phyloP scores from a whole-genome alignment of 31 red algal species.

The Asparagopsis taxiformis region DNA sequence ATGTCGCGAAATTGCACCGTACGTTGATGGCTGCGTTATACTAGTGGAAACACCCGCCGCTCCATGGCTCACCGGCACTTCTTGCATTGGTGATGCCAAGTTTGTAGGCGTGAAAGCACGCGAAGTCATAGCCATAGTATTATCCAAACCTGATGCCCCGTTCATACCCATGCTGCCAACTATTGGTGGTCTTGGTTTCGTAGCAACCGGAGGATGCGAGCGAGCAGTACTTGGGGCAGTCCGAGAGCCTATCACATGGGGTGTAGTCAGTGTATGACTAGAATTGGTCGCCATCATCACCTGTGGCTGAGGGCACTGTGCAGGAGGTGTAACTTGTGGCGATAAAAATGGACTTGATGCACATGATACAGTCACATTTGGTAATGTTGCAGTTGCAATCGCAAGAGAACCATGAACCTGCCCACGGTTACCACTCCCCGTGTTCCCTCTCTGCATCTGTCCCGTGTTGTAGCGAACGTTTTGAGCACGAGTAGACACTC shows the following conservation, averaged over 20 bases:
- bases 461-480: background rate
- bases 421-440: background rate
- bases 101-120: background rate
- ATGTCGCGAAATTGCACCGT: conserved; percentile 2
- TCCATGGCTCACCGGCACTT: background rate
- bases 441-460: background rate
- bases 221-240: conserved; percentile 1
- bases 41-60: background rate
- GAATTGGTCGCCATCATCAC: conserved; percentile 13
- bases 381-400: background rate
- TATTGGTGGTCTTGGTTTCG: background rate
- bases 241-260: background rate
- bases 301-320: conserved; percentile 1
- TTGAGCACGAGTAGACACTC: too few relatives aligned
- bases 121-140: background rate
- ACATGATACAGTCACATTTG: background rate
- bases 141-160: background rate
- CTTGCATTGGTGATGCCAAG: background rate
- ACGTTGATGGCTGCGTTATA: conserved; percentile 4
- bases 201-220: background rate
- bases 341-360: background rate
- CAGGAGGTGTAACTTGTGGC: background rate
- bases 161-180: background rate
- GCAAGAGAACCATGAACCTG: background rate
- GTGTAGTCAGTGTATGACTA: conserved; percentile 1